Evolutionary conservation across 768 basidiomycete species (phyloP).

Genomic region (Pseudohyphozyma bogoriensis): DNA sequence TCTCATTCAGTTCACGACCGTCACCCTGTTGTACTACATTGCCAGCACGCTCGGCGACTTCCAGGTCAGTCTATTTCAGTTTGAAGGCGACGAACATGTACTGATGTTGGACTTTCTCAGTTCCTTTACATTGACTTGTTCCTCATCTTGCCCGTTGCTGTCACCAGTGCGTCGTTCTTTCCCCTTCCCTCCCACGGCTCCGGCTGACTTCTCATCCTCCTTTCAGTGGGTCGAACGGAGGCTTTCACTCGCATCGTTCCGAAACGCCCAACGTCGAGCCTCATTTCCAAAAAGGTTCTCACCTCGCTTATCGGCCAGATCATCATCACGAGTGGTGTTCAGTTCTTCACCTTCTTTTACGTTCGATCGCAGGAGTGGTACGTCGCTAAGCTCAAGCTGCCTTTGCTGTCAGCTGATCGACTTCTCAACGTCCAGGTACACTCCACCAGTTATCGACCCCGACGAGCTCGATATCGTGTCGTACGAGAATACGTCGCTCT

Average conservation of each 20-base stretch:
- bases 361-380: conserved; percentile 77
- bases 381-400: conserved; percentile 19
- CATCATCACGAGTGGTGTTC: conserved; percentile 66
- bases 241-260: conserved; percentile 77
- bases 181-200: too few relatives aligned
- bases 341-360: conserved; percentile 83
- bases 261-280: conserved; percentile 85
- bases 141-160: conserved; percentile 93
- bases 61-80: conserved; percentile 50
- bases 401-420: conserved; percentile 2
- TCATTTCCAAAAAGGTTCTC: conserved; percentile 90
- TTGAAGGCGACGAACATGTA: neutral
- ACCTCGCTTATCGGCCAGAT: conserved; percentile 89
- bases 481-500: conserved; percentile 84
- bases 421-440: conserved; percentile 51
- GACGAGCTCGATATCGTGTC: conserved; percentile 73
- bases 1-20: conserved; percentile 96
- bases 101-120: conserved; percentile 45
- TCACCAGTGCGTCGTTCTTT: conserved; percentile 64
- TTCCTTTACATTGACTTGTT: conserved; percentile 97
- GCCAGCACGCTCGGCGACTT: conserved; percentile 94
- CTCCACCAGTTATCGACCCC: conserved; percentile 53
- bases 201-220: conserved; percentile 2
- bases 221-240: conserved; percentile 82
- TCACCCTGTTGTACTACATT: conserved; percentile 89